Evolutionary conservation across 2,329 filamentous ascomycete species (phyloP).

Genomic region (Aurifilum marmelostoma): DNA sequence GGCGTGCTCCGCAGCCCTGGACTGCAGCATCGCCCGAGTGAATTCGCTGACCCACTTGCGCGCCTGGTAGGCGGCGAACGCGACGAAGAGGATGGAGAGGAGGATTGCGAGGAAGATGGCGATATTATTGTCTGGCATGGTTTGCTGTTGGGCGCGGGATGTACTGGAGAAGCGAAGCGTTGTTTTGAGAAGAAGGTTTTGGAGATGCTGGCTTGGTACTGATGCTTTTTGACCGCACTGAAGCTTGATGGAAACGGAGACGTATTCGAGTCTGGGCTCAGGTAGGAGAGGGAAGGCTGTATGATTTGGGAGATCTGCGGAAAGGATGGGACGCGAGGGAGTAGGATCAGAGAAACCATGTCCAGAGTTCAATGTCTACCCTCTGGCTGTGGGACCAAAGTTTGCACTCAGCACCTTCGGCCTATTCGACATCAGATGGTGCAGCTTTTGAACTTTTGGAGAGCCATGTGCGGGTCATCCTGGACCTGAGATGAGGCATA

Average conservation of each 20-base stretch:
- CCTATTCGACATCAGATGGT: background rate
- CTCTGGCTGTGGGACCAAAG: background rate
- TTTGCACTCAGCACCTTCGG: background rate
- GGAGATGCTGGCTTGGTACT: background rate
- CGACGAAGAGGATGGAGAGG: conserved; percentile 33
- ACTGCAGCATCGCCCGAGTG: conserved; percentile 32
- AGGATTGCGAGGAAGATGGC: conserved; percentile 38
- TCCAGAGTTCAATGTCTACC: background rate
- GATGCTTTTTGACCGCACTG: background rate
- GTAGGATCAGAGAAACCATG: background rate
- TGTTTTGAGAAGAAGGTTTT: background rate
- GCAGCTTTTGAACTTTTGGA: background rate
- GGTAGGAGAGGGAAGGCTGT: background rate
- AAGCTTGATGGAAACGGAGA: background rate
- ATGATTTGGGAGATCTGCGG: background rate
- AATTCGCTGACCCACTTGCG: conserved; percentile 33
- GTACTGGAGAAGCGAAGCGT: background rate
- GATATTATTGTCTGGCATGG: conserved; percentile 32
- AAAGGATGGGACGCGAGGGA: background rate
- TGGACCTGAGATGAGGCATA: background rate
- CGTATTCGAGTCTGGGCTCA: background rate
- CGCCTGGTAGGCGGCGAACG: conserved; percentile 33
- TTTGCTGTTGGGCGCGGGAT: background rate
- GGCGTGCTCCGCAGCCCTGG: conserved; percentile 30
- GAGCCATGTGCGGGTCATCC: background rate